Percentiles rank a stretch among this genome's conserved stretches.
Evolutionary conservation across 805 yeast genomes (phyloP).

Genomic region (Yarrowia sp.): DNA sequence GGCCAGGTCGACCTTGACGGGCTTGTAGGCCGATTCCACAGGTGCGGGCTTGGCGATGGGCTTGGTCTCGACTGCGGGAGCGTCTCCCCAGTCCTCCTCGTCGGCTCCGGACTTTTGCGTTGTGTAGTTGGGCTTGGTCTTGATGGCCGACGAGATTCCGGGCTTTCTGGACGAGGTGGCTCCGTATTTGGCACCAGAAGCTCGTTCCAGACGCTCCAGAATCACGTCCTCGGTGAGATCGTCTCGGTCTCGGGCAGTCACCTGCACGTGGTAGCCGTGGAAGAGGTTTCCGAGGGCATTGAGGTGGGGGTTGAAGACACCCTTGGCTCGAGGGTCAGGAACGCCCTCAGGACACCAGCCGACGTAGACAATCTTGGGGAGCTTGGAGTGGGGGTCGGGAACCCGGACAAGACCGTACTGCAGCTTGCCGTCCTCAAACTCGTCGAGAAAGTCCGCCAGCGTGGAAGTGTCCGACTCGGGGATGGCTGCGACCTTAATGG

Average conservation of each 20-base stretch:
- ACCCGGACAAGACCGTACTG: constrained; percentile 91
- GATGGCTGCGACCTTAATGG: constrained; percentile 51
- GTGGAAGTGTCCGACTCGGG: constrained; percentile 63
- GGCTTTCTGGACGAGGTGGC: constrained; percentile 48
- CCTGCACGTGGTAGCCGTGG: constrained; percentile 89
- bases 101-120: constrained; percentile 49
- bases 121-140: constrained; percentile 50
- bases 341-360: constrained; percentile 97
- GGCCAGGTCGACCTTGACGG: constrained; percentile 66
- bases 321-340: constrained; percentile 58
- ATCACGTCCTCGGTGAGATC: constrained; percentile 84
- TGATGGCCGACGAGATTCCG: constrained; percentile 47
- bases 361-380: constrained; percentile 78
- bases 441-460: constrained; percentile 76
- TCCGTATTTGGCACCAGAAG: constrained; percentile 95
- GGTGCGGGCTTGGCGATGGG: constrained; percentile 47
- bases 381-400: constrained; percentile 89
- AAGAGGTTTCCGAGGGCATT: constrained; percentile 52
- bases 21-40: constrained; percentile 68
- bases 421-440: constrained; percentile 84
- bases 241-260: constrained; percentile 93
- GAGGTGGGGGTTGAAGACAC: constrained; percentile 55
- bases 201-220: constrained; percentile 77
- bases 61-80: constrained; percentile 49
- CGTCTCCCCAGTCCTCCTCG: constrained; percentile 78